phyloP scores from a whole-genome alignment of 805 yeast species.

The Candida manassasensis region DNA sequence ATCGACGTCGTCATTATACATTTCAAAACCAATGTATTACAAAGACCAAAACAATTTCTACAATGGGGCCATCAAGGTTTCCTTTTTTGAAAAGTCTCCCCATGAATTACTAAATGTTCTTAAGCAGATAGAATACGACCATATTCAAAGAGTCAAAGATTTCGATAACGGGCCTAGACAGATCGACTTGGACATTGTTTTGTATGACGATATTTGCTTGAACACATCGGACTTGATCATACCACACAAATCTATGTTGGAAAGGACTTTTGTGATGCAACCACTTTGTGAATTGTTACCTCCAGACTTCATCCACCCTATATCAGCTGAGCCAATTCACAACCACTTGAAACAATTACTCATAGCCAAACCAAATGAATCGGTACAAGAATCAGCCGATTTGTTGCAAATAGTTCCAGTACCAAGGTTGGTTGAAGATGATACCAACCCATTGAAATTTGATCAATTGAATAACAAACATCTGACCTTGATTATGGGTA shows the following conservation, averaged over 20 bases:
- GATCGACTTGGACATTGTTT: slow-evolving; percentile 81
- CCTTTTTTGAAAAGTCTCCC: slow-evolving; percentile 59
- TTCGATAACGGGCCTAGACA: slow-evolving; percentile 90
- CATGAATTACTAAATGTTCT: slow-evolving; percentile 53
- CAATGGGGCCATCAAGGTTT: slow-evolving; percentile 73
- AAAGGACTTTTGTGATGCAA: slow-evolving; percentile 82
- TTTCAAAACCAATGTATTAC: slow-evolving; percentile 90
- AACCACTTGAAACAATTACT: slow-evolving; percentile 57
- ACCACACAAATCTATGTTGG: slow-evolving; percentile 87
- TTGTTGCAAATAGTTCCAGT: slow-evolving; percentile 51
- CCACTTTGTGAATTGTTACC: slow-evolving; percentile 82
- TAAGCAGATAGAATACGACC: slow-evolving; percentile 74
- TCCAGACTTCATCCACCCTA: slow-evolving; percentile 69
- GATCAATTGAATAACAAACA: slow-evolving; percentile 42
- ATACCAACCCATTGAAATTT: slow-evolving; percentile 24
- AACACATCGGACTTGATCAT: slow-evolving; percentile 58
- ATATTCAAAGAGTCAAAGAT: slow-evolving; percentile 64
- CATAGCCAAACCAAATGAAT: slow-evolving; percentile 26
- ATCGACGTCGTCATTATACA: slow-evolving; percentile 72
- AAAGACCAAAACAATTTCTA: slow-evolving; percentile 74
- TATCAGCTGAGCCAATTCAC: slow-evolving; percentile 76
- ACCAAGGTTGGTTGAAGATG: slow-evolving; percentile 11
- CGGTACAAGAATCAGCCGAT: slow-evolving; percentile 47
- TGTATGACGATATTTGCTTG: slow-evolving; percentile 58
- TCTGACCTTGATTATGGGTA: slow-evolving; percentile 77